These are phyloP conservation scores for Amauroascus verrucosus DNA, from an alignment of 2,329 filamentous ascomycete species.

Conservation along the genomic window DNA sequence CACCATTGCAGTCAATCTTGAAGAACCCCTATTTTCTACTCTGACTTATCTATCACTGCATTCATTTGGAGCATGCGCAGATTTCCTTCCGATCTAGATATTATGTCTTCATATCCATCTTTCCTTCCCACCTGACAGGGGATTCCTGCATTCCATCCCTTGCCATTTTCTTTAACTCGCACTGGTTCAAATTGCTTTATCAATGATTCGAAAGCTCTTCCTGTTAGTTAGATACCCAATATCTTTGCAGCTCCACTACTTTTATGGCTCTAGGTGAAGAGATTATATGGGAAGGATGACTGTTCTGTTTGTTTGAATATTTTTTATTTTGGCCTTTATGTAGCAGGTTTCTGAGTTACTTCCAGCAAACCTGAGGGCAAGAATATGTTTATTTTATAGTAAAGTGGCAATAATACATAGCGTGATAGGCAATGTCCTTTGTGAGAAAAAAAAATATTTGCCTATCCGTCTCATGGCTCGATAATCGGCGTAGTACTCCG, in stretches of 20 bases:
- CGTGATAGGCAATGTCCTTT: neutral
- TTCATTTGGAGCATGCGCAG: neutral
- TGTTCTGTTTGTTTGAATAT: neutral
- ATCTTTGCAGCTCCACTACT: slow-evolving; percentile 2
- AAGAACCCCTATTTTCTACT: neutral
- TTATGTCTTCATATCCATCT: neutral
- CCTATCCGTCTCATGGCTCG: too few species aligned
- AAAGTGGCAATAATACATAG: neutral
- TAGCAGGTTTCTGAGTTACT: neutral
- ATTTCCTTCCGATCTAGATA: neutral
- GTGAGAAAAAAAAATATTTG: neutral
- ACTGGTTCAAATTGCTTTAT: neutral
- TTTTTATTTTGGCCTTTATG: neutral
- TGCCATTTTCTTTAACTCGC: neutral
- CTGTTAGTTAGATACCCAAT: slow-evolving; percentile 10
- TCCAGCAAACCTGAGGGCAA: neutral
- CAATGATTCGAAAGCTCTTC: neutral
- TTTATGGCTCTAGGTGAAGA: neutral
- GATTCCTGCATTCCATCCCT: neutral
- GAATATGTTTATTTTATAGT: neutral
- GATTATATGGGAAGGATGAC: neutral
- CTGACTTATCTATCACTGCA: neutral
- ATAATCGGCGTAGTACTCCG: too few species aligned
- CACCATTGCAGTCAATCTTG: neutral
- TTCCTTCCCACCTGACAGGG: neutral